Conservation (phyloP, 2,329 filamentous ascomycete genomes). For the Ascochyta viciae-villosae region DNA sequence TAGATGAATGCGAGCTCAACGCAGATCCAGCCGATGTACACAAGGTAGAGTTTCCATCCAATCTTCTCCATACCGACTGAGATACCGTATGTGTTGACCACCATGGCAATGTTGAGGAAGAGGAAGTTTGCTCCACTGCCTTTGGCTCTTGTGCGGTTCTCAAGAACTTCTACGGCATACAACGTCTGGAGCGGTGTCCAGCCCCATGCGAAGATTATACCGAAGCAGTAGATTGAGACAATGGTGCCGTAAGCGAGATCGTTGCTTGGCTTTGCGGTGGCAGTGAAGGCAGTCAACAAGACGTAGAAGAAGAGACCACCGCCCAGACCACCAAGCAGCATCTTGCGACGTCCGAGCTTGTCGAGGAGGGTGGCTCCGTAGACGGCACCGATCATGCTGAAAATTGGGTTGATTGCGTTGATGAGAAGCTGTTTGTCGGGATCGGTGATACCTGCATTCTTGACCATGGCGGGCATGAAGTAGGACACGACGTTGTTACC, state of each 20-base stretch:
- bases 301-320: conserved; percentile 46
- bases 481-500: conserved; percentile 50
- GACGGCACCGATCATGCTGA: conserved; percentile 48
- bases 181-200: conserved; percentile 52
- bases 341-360: conserved; percentile 41
- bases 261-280: conserved; percentile 29
- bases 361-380: conserved; percentile 49
- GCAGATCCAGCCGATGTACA: conserved; percentile 44
- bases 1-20: conserved; percentile 37
- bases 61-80: conserved; percentile 43
- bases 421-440: conserved; percentile 49
- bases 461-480: conserved; percentile 46
- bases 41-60: conserved; percentile 41
- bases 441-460: conserved; percentile 47
- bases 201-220: conserved; percentile 51
- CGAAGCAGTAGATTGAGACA: conserved; percentile 51
- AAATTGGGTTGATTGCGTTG: conserved; percentile 52
- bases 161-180: conserved; percentile 49
- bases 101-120: conserved; percentile 44
- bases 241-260: conserved; percentile 49
- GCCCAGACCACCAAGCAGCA: conserved; percentile 48
- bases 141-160: conserved; percentile 50
- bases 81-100: conserved; percentile 45
- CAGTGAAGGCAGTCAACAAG: conserved; percentile 49
- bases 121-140: conserved; percentile 44